phyloP scores from a whole-genome alignment of 257 asterid genomes.

The Phtheirospermum japonicum region DNA sequence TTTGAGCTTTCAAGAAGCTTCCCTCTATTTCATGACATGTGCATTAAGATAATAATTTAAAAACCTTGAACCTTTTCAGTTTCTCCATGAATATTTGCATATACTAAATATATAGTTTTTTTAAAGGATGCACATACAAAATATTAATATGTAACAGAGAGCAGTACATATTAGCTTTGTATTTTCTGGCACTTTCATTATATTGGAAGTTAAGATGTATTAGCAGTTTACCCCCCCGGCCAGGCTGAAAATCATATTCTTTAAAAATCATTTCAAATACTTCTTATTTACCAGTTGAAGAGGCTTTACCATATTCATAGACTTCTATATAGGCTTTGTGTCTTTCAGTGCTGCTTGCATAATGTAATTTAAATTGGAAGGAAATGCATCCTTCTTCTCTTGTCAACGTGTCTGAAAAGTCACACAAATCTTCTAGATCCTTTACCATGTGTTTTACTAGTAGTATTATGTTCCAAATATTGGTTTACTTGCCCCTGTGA shows the following conservation, averaged over 20 bases:
- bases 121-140: too few relatives aligned
- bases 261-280: too few relatives aligned
- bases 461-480: background rate
- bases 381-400: too few relatives aligned
- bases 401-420: too few relatives aligned
- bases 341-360: background rate
- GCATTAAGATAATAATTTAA: background rate
- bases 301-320: background rate
- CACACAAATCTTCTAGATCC: too few relatives aligned
- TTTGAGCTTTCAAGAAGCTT: background rate
- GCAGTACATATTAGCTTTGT: background rate
- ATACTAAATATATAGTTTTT: background rate
- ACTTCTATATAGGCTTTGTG: background rate
- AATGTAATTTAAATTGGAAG: too few relatives aligned
- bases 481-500: constrained; percentile 1
- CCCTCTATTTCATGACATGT: background rate
- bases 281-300: background rate
- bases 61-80: background rate
- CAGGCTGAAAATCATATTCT: too few relatives aligned
- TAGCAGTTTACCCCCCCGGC: too few relatives aligned
- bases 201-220: background rate
- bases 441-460: background rate
- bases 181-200: background rate
- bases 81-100: constrained; percentile 1
- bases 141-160: background rate